Conservation (phyloP, 140 eudicot genomes). For the Oenanthe javanica region DNA sequence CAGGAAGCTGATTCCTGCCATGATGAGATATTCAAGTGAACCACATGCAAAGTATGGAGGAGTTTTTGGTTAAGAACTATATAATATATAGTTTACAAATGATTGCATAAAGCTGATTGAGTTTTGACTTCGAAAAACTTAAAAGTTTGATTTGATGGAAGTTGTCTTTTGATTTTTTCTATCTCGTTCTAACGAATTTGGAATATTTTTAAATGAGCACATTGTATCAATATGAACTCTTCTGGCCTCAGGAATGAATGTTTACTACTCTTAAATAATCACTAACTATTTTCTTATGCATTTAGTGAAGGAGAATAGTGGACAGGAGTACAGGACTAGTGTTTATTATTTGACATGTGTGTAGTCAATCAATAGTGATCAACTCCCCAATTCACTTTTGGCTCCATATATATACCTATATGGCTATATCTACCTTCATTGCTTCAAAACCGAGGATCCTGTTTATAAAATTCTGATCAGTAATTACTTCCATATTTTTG, state of each 20-base stretch:
- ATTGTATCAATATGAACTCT: neutral
- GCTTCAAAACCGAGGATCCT: neutral
- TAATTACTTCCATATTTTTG: neutral
- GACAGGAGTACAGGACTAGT: neutral
- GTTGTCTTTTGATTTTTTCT: neutral
- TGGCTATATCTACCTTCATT: too few relatives aligned
- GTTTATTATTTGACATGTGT: neutral
- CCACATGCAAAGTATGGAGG: constrained; percentile 82
- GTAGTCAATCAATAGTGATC: too few relatives aligned
- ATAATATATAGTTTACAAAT: neutral
- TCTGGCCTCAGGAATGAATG: neutral
- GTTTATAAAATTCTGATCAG: neutral
- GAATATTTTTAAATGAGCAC: neutral
- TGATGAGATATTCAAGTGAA: constrained; percentile 98
- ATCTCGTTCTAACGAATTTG: neutral
- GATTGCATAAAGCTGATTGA: neutral
- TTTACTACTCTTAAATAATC: neutral
- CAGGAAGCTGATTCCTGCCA: constrained; percentile 88
- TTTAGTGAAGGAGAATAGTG: neutral
- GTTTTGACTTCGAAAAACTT: neutral
- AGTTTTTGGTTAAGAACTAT: neutral
- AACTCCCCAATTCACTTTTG: neutral
- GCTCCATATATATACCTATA: neutral
- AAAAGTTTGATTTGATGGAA: neutral
- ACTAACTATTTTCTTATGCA: neutral